These are phyloP conservation scores for Carallia pectinifolia DNA, from an alignment of 345 rosid genomes.

Conservation along the genomic window DNA sequence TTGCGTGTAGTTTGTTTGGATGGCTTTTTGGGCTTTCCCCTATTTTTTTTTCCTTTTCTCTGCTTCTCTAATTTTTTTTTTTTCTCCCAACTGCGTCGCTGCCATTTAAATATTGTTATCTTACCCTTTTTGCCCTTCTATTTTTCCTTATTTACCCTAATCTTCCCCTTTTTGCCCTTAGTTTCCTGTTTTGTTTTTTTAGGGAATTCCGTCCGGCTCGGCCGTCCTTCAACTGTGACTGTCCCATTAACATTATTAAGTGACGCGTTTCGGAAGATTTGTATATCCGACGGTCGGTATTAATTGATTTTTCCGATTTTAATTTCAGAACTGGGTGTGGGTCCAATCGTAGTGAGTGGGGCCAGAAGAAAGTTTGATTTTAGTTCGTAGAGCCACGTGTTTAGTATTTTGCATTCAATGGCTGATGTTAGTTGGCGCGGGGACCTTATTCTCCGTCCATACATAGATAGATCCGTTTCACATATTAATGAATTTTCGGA, in stretches of 20 bases:
- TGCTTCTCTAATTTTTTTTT: too few relatives aligned
- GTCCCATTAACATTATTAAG: too few relatives aligned
- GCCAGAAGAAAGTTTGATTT: not conserved
- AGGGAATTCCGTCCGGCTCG: not conserved
- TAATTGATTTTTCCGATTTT: not conserved
- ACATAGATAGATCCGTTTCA: not conserved
- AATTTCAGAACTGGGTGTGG: not conserved
- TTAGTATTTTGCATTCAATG: not conserved
- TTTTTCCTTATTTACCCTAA: conserved; percentile 12
- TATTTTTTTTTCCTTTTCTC: not conserved
- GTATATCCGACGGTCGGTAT: not conserved
- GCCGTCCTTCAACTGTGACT: not conserved
- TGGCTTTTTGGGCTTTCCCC: conserved; percentile 21
- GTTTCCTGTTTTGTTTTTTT: not conserved
- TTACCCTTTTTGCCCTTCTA: conserved; percentile 16
- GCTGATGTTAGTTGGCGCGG: not conserved
- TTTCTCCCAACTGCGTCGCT: not conserved
- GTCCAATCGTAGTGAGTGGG: not conserved
- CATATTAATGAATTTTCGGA: too few relatives aligned
- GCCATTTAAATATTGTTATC: conserved; percentile 27
- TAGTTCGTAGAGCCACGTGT: not conserved
- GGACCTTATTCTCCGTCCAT: not conserved
- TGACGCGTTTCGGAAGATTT: not conserved
- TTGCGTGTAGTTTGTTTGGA: not conserved
- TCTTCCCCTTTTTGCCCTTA: not conserved